A percentile compares a stretch with the other conserved stretches of the same genome.
These are phyloP conservation scores for Annona squamosa DNA, from an alignment of 164 flowering plant genomes.

Conservation along the genomic window DNA sequence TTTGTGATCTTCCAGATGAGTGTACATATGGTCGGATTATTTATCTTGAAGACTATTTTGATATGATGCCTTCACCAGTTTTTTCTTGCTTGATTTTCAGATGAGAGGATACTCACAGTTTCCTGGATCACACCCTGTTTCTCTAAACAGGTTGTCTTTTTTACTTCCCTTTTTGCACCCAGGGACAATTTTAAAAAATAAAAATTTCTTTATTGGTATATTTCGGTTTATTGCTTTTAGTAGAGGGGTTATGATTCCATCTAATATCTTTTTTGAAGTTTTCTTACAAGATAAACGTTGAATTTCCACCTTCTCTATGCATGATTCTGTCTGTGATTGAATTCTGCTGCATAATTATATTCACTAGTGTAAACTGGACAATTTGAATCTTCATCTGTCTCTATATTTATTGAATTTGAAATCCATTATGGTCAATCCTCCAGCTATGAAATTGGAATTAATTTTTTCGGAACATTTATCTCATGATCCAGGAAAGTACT, in stretches of 20 bases:
- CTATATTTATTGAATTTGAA: no score
- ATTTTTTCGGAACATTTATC: no score
- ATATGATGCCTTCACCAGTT: not conserved
- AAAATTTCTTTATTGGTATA: not conserved
- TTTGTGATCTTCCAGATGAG: not conserved
- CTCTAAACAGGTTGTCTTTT: slow-evolving; percentile 63
- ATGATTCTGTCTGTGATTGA: not conserved
- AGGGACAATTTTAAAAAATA: not conserved
- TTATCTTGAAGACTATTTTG: not conserved
- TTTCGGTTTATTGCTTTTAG: no score
- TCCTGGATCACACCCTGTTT: slow-evolving; percentile 97
- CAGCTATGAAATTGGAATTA: no score
- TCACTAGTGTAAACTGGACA: not conserved
- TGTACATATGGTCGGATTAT: not conserved
- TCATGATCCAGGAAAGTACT: no score
- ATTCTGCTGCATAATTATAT: not conserved
- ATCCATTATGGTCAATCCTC: no score
- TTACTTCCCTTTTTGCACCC: not conserved
- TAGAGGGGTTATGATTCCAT: no score
- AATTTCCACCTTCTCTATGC: not conserved
- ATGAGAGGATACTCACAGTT: slow-evolving; percentile 49
- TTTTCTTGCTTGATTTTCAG: slow-evolving; percentile 26
- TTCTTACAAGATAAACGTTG: no score
- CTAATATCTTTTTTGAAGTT: no score
- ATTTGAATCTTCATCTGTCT: no score